Conservation (phyloP, 441 rosid species). For the Omphalea diandra region DNA sequence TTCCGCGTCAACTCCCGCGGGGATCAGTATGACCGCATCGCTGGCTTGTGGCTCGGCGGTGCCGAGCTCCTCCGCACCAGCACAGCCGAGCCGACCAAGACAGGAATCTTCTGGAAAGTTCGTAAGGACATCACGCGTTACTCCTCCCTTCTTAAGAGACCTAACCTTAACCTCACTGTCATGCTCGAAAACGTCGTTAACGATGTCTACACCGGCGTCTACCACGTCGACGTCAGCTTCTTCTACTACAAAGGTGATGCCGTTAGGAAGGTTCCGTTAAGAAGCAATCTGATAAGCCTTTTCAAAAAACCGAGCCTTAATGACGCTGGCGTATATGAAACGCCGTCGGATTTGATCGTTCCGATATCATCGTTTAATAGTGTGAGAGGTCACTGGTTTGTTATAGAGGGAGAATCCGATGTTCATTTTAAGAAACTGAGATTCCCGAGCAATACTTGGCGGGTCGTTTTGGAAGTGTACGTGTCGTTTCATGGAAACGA, state of each 20-base stretch:
- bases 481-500: conserved; percentile 81
- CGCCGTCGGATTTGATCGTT: conserved; percentile 64
- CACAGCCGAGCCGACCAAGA: conserved; percentile 68
- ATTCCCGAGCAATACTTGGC: conserved; percentile 57
- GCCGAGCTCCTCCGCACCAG: conserved; percentile 85
- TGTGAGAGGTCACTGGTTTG: conserved; percentile 58
- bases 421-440: conserved; percentile 40
- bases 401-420: conserved; percentile 46
- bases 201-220: conserved; percentile 65
- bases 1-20: conserved; percentile 56
- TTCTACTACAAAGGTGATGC: conserved; percentile 42
- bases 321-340: conserved; percentile 24
- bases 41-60: conserved; percentile 79
- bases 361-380: conserved; percentile 44
- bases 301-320: not conserved
- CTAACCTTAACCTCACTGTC: conserved; percentile 53
- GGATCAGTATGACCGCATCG: conserved; percentile 69
- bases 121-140: conserved; percentile 74
- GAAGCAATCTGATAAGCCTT: not conserved
- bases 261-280: conserved; percentile 27
- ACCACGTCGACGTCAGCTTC: conserved; percentile 60
- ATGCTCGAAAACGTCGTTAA: conserved; percentile 85
- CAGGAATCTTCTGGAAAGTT: conserved; percentile 72
- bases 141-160: conserved; percentile 48
- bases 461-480: conserved; percentile 56